Percentiles rank a stretch among this genome's conserved stretches.
Conservation (phyloP, 495 filamentous ascomycete species). For the Talaromyces trachyspermus region DNA sequence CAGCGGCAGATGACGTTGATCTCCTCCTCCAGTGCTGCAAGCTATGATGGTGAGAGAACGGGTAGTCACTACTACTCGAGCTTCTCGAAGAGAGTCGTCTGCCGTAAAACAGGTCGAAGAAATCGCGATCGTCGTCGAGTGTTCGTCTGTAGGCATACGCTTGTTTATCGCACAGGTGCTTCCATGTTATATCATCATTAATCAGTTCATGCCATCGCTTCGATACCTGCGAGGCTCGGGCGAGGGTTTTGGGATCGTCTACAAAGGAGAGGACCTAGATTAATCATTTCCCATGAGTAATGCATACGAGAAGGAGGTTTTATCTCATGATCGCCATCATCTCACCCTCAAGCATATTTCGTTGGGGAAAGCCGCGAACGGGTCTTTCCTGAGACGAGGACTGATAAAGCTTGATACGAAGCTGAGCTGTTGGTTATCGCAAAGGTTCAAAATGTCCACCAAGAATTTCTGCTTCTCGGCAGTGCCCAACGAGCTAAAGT, state of each 20-base stretch:
- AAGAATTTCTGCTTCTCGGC: conserved; percentile 57
- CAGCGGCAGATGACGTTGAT: conserved; percentile 3
- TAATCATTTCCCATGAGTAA: conserved; percentile 5
- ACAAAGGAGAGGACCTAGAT: conserved; percentile 81
- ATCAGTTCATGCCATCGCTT: conserved; percentile 86
- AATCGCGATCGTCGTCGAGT: conserved; percentile 30
- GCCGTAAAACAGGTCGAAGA: conserved; percentile 28
- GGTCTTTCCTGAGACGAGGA: conserved; percentile 90
- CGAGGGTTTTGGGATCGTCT: conserved; percentile 88
- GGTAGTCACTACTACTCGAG: background rate
- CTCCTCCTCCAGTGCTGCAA: background rate
- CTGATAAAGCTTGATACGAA: conserved; percentile 92
- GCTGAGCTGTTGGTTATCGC: conserved; percentile 87
- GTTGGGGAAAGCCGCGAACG: conserved; percentile 80
- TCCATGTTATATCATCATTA: conserved; percentile 96
- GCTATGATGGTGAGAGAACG: background rate
- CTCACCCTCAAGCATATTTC: conserved; percentile 83
- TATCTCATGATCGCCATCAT: no score
- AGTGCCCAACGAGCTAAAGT: conserved; percentile 48
- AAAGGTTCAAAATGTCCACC: conserved; percentile 79
- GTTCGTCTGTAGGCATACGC: conserved; percentile 62
- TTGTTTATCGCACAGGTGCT: conserved; percentile 89
- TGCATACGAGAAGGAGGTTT: conserved; percentile 3
- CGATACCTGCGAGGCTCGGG: conserved; percentile 88
- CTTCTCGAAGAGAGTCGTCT: background rate